Evolutionary conservation across 2,329 filamentous ascomycete species (phyloP).

Genomic region (Colletotrichum sidae): DNA sequence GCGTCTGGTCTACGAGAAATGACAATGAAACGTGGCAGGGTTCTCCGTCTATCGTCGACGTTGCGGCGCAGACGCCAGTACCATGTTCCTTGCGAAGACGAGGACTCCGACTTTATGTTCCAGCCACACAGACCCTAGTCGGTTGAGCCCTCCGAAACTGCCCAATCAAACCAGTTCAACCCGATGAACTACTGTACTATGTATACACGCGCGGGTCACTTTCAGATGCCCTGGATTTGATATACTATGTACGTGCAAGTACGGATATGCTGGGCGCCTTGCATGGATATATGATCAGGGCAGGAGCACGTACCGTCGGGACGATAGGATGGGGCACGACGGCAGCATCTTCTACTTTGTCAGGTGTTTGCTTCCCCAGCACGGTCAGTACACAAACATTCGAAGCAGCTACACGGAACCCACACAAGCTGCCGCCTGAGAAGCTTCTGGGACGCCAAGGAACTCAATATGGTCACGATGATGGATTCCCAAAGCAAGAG

Average conservation of each 20-base stretch:
- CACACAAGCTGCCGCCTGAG: no score
- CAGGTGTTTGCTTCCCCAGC: neutral
- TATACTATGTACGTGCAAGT: no score
- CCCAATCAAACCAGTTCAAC: constrained; percentile 15
- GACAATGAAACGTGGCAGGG: constrained; percentile 37
- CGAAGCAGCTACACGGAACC: no score
- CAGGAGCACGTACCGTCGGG: constrained; percentile 28
- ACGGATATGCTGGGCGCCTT: constrained; percentile 14
- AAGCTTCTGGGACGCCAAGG: no score
- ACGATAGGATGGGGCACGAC: constrained; percentile 22
- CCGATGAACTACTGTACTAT: constrained; percentile 20
- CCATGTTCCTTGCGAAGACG: no score
- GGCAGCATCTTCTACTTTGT: neutral
- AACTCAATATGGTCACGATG: no score
- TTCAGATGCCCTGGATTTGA: constrained; percentile 13
- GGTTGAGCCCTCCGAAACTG: neutral
- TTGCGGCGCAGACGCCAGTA: no score
- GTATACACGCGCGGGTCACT: constrained; percentile 30
- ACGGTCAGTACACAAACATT: no score
- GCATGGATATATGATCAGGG: constrained; percentile 32
- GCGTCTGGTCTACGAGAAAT: constrained; percentile 24
- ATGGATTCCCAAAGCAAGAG: no score
- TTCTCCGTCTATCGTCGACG: constrained; percentile 4
- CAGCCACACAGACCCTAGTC: neutral
- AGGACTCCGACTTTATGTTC: neutral